A percentile compares a stretch with the other conserved stretches of the same genome.
These are phyloP conservation scores for Hymenoscyphus infarciens DNA, from an alignment of 2,329 filamentous ascomycete genomes.

Conservation along the genomic window DNA sequence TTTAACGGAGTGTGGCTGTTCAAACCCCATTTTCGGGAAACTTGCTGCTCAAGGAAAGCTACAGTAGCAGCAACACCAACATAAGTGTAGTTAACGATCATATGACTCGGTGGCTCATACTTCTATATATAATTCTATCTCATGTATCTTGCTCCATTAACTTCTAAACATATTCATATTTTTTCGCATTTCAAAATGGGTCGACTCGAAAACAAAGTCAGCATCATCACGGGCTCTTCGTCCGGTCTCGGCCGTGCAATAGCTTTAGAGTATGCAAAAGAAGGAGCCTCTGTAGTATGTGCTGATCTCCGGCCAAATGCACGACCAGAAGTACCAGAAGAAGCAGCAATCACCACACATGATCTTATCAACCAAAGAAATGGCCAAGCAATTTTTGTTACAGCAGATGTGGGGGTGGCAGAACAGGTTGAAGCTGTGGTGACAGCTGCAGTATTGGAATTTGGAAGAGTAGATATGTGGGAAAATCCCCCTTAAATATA, in stretches of 20 bases:
- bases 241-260: slow-evolving; percentile 47
- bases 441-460: slow-evolving; percentile 34
- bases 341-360: slow-evolving; percentile 36
- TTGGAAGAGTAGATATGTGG: slow-evolving; percentile 44
- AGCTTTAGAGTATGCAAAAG: slow-evolving; percentile 39
- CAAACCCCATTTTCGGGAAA: not conserved
- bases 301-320: slow-evolving; percentile 38
- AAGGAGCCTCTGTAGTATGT: slow-evolving; percentile 43
- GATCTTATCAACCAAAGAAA: slow-evolving; percentile 38
- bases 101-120: not conserved
- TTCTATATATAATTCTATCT: too few relatives aligned
- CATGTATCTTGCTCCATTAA: not conserved
- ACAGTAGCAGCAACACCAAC: not conserved
- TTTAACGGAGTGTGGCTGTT: not conserved
- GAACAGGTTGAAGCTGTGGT: slow-evolving; percentile 39
- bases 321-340: slow-evolving; percentile 28
- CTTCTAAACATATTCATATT: not conserved
- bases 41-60: not conserved
- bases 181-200: slow-evolving; percentile 1
- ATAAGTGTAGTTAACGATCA: not conserved
- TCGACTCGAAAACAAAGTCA: slow-evolving; percentile 35
- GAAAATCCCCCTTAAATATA: slow-evolving; percentile 9
- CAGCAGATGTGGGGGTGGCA: slow-evolving; percentile 41
- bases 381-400: slow-evolving; percentile 41
- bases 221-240: slow-evolving; percentile 45